These are phyloP conservation scores for Detonula confervacea DNA, from an alignment of 352 stramenopile species.

Conservation along the genomic window DNA sequence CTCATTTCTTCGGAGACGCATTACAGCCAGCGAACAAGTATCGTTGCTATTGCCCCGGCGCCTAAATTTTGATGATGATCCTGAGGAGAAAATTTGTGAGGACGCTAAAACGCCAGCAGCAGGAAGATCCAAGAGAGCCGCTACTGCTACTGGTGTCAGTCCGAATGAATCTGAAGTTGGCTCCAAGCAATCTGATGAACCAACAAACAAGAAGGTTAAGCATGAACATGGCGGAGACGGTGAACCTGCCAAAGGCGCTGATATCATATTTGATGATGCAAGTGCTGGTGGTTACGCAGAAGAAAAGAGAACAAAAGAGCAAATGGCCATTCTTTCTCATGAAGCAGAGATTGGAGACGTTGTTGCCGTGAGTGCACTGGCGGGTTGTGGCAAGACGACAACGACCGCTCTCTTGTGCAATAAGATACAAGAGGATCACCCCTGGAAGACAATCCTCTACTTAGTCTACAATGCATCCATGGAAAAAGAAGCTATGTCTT, in stretches of 20 bases:
- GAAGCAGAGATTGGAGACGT: conserved; percentile 29
- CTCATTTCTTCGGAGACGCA: too few species aligned
- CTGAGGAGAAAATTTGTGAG: background rate
- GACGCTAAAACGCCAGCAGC: background rate
- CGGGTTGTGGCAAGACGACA: conserved; percentile 53
- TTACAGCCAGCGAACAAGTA: background rate
- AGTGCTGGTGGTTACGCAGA: background rate
- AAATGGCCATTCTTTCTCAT: conserved; percentile 18
- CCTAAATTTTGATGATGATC: background rate
- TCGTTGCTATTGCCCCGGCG: background rate
- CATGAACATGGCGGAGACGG: too few species aligned
- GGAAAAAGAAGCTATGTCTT: conserved; percentile 31
- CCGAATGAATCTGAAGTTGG: background rate
- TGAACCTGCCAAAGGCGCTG: background rate
- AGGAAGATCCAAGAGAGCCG: too few species aligned
- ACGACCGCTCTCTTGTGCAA: conserved; percentile 40
- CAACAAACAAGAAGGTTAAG: background rate
- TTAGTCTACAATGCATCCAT: conserved; percentile 41
- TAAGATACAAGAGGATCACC: conserved; percentile 13
- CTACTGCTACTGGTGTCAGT: too few species aligned
- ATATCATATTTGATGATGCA: background rate
- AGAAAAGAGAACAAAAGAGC: conserved; percentile 16
- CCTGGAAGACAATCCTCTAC: conserved; percentile 25
- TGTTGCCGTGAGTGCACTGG: conserved; percentile 38
- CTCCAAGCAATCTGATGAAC: background rate